Percentiles rank a stretch among this genome's conserved stretches.
Evolutionary conservation across 768 basidiomycete species (phyloP).

Genomic region (Mrakia blollopis): DNA sequence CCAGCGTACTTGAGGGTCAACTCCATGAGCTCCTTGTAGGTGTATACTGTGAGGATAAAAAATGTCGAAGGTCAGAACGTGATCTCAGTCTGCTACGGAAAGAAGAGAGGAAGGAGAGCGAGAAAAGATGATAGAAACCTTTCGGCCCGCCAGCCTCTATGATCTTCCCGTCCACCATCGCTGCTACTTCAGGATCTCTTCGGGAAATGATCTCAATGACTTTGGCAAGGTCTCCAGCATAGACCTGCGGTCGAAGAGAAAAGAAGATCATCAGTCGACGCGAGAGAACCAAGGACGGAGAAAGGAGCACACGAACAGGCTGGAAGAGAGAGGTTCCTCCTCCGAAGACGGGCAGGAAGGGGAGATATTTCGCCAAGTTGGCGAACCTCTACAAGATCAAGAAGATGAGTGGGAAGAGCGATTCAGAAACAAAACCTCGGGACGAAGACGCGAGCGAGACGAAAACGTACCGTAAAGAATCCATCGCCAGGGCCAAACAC

Average conservation of each 20-base stretch:
- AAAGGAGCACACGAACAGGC: constrained; percentile 33
- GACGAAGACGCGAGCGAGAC: background rate
- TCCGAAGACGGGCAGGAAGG: constrained; percentile 71
- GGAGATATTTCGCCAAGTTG: constrained; percentile 56
- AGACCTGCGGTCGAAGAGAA: constrained; percentile 52
- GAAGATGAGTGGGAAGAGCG: too few relatives aligned
- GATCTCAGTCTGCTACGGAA: background rate
- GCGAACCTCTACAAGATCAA: constrained; percentile 59
- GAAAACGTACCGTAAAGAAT: constrained; percentile 60
- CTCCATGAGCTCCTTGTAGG: constrained; percentile 64
- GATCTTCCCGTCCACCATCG: constrained; percentile 47
- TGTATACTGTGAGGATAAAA: constrained; percentile 52
- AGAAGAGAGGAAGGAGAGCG: background rate
- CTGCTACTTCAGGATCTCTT: constrained; percentile 42
- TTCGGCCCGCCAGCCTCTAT: constrained; percentile 54
- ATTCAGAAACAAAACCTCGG: background rate
- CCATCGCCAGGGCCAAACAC: constrained; percentile 72
- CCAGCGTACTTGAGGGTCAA: constrained; percentile 56
- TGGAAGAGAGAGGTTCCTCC: constrained; percentile 65
- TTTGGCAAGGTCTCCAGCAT: constrained; percentile 62
- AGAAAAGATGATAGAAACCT: constrained; percentile 45
- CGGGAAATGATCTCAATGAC: constrained; percentile 59
- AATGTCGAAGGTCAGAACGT: background rate
- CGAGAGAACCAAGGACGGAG: background rate
- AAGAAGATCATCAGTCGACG: background rate